Evolutionary conservation across 176 grass and related monocot genomes (phyloP).

Genomic region (Bolboschoenus planiculmis): DNA sequence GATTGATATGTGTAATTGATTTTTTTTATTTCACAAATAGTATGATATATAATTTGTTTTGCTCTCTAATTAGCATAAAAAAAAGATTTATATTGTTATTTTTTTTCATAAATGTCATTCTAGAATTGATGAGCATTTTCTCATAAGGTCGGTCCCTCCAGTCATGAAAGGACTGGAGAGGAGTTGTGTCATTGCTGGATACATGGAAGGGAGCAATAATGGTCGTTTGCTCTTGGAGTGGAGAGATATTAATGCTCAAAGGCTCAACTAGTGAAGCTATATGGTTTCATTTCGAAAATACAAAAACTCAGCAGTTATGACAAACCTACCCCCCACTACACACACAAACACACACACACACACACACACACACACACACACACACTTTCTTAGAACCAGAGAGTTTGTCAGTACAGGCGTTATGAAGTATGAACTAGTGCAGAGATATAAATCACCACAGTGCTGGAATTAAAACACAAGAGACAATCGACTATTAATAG

Average conservation of each 20-base stretch:
- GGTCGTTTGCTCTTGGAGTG: neutral
- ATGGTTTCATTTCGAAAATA: neutral
- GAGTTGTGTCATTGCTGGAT: neutral
- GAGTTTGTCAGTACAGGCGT: neutral
- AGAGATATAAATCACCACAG: neutral
- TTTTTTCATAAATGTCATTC: too few relatives aligned
- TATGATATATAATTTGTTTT: too few relatives aligned
- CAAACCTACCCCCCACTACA: neutral
- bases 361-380: too few relatives aligned
- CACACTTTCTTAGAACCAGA: too few relatives aligned
- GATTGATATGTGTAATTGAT: too few relatives aligned
- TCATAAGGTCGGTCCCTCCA: neutral
- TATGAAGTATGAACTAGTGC: neutral
- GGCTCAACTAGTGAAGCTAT: neutral
- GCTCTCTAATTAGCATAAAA: too few relatives aligned
- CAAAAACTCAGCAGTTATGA: neutral
- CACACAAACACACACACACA: too few relatives aligned
- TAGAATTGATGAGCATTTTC: too few relatives aligned
- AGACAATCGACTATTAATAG: neutral
- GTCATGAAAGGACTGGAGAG: neutral
- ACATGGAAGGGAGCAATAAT: constrained; percentile 6
- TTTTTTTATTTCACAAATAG: too few relatives aligned
- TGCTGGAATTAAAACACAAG: neutral
- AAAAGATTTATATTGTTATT: too few relatives aligned
- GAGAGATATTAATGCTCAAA: neutral